Conservation (phyloP, 768 basidiomycete genomes). For the Agrocybe pediades region DNA sequence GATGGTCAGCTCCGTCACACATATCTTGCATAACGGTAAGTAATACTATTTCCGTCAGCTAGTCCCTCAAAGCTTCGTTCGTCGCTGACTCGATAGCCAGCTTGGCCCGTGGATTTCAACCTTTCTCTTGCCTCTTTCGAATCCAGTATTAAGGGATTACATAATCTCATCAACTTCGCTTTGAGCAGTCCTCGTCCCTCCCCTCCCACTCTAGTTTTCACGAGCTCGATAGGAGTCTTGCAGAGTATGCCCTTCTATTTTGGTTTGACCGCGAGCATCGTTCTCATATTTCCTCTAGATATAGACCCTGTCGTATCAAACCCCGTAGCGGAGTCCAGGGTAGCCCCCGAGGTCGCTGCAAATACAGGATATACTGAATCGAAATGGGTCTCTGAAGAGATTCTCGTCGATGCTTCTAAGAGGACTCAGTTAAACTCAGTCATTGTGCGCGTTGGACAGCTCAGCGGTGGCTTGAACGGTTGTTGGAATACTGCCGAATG, state of each 20-base stretch:
- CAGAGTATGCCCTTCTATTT: not conserved
- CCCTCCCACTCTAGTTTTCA: conserved; percentile 3
- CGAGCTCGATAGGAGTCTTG: conserved; percentile 10
- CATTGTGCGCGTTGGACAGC: conserved; percentile 46
- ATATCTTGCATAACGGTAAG: conserved; percentile 16
- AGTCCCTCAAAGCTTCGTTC: too few species aligned
- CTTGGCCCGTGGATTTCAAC: conserved; percentile 55
- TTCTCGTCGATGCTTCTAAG: conserved; percentile 30
- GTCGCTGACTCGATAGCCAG: conserved; percentile 15
- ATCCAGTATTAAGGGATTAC: conserved; percentile 37
- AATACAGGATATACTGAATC: conserved; percentile 40
- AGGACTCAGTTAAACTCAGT: conserved; percentile 27
- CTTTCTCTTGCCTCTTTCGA: conserved; percentile 46
- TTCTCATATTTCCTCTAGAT: not conserved
- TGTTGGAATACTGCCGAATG: conserved; percentile 47
- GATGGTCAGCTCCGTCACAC: conserved; percentile 8
- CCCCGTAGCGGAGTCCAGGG: conserved; percentile 21
- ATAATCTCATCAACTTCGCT: conserved; percentile 41
- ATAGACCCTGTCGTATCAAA: not conserved
- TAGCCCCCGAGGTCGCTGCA: conserved; percentile 26
- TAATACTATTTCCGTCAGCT: too few species aligned
- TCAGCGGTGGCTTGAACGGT: conserved; percentile 43
- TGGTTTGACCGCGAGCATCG: not conserved
- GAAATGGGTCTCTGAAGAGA: conserved; percentile 43
- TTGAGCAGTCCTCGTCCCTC: conserved; percentile 22